phyloP scores from a whole-genome alignment of 2,329 filamentous ascomycete genomes.

The Colletotrichum salicis region DNA sequence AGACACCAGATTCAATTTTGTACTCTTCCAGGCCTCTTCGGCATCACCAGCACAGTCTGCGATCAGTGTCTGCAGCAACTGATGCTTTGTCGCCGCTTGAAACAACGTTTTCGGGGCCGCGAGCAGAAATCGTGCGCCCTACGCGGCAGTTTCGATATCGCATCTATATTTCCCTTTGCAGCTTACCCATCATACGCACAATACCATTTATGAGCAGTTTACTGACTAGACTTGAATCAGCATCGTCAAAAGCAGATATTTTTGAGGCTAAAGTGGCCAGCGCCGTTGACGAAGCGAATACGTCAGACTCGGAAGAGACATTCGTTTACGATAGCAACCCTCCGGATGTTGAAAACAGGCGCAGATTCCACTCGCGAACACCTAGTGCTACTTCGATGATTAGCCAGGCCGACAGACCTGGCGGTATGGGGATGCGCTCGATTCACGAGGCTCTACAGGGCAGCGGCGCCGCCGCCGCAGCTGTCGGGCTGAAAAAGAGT shows the following conservation, averaged over 20 bases:
- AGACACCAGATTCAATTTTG: slow-evolving; percentile 50
- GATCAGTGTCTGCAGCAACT: slow-evolving; percentile 46
- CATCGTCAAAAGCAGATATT: slow-evolving; percentile 95
- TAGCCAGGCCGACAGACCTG: slow-evolving; percentile 72
- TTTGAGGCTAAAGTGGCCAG: slow-evolving; percentile 98
- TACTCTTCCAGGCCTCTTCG: slow-evolving; percentile 34
- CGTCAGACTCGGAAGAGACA: slow-evolving; percentile 96
- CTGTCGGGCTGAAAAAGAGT: slow-evolving; percentile 80
- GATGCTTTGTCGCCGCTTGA: slow-evolving; percentile 49
- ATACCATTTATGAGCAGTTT: slow-evolving; percentile 51
- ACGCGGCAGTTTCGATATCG: slow-evolving; percentile 36
- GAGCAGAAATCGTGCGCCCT: slow-evolving; percentile 43
- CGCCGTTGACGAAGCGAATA: slow-evolving; percentile 94
- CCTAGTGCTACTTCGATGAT: slow-evolving; percentile 90
- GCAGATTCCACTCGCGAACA: slow-evolving; percentile 90
- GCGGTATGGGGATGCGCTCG: slow-evolving; percentile 61
- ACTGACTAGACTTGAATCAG: slow-evolving; percentile 64
- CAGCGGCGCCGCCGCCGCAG: slow-evolving; percentile 51
- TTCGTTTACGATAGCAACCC: slow-evolving; percentile 99
- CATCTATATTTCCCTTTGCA: background rate
- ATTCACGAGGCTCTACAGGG: slow-evolving; percentile 57
- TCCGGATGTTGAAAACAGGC: slow-evolving; percentile 71
- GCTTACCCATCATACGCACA: slow-evolving; percentile 37
- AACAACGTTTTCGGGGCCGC: slow-evolving; percentile 47
- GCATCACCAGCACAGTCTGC: slow-evolving; percentile 54